Conservation (phyloP, 345 rosid genomes). For the Raphanus raphanistrum region DNA sequence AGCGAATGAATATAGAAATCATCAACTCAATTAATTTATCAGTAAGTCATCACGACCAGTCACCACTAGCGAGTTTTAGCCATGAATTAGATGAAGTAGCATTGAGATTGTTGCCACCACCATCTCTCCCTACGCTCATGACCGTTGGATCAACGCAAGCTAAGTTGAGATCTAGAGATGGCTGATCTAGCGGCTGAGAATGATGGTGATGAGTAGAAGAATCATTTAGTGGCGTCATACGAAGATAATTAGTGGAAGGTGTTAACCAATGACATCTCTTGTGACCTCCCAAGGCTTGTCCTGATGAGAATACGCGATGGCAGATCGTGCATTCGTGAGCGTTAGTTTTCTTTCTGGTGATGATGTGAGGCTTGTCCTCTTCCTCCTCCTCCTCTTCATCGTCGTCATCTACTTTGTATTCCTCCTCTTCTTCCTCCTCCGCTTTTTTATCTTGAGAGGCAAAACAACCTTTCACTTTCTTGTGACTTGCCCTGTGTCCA, state of each 20-base stretch:
- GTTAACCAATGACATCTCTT: slow-evolving; percentile 98
- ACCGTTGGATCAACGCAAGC: slow-evolving; percentile 38
- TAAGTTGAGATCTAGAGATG: slow-evolving; percentile 41
- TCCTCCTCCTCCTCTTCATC: slow-evolving; percentile 33
- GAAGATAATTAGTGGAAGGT: slow-evolving; percentile 45
- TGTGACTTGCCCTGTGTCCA: slow-evolving; percentile 99
- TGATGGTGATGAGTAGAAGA: neutral
- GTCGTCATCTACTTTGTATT: slow-evolving; percentile 33
- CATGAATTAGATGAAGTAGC: slow-evolving; percentile 33
- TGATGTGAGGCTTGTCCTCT: slow-evolving; percentile 22
- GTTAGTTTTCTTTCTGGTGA: slow-evolving; percentile 47
- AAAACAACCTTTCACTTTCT: slow-evolving; percentile 97
- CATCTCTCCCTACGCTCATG: slow-evolving; percentile 24
- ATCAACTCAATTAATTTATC: neutral
- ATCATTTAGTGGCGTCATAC: slow-evolving; percentile 33
- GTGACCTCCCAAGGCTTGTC: slow-evolving; percentile 97
- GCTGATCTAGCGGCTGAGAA: slow-evolving; percentile 25
- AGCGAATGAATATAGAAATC: neutral
- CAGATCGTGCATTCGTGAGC: slow-evolving; percentile 94
- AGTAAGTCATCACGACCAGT: slow-evolving; percentile 32
- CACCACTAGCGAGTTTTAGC: slow-evolving; percentile 41
- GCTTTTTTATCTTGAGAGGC: slow-evolving; percentile 50
- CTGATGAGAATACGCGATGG: slow-evolving; percentile 84
- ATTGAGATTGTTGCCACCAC: slow-evolving; percentile 12
- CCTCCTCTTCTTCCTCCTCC: slow-evolving; percentile 29